These are phyloP conservation scores for Neoascochyta sp. DNA, from an alignment of 2,329 filamentous ascomycete genomes.

Conservation along the genomic window DNA sequence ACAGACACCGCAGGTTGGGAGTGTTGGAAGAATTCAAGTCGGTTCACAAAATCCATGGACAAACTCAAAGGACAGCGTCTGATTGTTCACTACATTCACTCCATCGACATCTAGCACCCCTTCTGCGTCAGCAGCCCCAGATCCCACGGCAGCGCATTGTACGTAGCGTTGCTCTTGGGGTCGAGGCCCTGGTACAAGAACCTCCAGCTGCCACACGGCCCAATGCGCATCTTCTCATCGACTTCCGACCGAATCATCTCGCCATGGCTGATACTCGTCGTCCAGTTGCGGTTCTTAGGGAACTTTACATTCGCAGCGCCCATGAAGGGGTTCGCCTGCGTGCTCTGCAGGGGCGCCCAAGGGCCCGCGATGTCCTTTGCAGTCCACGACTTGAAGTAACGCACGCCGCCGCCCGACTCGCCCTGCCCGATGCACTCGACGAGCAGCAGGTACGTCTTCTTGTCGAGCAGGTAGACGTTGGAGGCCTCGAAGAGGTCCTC, in stretches of 20 bases:
- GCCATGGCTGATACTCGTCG: slow-evolving; percentile 38
- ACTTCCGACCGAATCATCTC: slow-evolving; percentile 33
- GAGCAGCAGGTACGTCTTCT: slow-evolving; percentile 36
- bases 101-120: too few relatives aligned
- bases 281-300: slow-evolving; percentile 32
- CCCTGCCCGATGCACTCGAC: slow-evolving; percentile 39
- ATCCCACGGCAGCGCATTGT: slow-evolving; percentile 40
- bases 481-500: slow-evolving; percentile 39
- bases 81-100: too few relatives aligned
- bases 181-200: slow-evolving; percentile 42
- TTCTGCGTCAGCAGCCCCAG: slow-evolving; percentile 35
- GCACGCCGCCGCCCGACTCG: slow-evolving; percentile 18
- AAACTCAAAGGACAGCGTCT: too few relatives aligned
- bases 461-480: slow-evolving; percentile 36
- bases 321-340: slow-evolving; percentile 39
- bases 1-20: too few relatives aligned
- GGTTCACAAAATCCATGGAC: too few relatives aligned
- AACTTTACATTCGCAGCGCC: slow-evolving; percentile 40
- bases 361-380: slow-evolving; percentile 28
- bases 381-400: slow-evolving; percentile 44
- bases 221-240: slow-evolving; percentile 41
- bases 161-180: slow-evolving; percentile 27
- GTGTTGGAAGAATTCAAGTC: too few relatives aligned
- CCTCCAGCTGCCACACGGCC: slow-evolving; percentile 30
- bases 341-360: slow-evolving; percentile 37